Conservation (phyloP, 1,139 yeast species). For the Wickerhamomyces sp. region DNA sequence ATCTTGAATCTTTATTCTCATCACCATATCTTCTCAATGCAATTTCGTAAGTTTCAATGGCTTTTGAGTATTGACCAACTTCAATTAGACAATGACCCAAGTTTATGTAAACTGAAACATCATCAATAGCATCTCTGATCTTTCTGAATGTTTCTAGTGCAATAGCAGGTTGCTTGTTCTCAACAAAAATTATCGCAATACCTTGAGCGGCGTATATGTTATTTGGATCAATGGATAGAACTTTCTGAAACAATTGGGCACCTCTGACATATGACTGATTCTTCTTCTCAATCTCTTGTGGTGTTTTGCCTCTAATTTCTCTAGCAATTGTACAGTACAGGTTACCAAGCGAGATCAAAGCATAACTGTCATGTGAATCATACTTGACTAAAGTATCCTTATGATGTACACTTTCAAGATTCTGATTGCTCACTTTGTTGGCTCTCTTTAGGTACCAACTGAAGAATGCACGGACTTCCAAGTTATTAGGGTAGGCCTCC, state of each 20-base stretch:
- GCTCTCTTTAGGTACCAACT: conserved; percentile 81
- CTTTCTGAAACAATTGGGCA: conserved; percentile 85
- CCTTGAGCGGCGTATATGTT: conserved; percentile 98
- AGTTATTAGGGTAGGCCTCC: conserved; percentile 49
- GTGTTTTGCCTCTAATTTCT: conserved; percentile 52
- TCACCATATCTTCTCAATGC: conserved; percentile 65
- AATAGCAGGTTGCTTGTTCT: conserved; percentile 67
- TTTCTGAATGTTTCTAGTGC: conserved; percentile 87
- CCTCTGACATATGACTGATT: conserved; percentile 82
- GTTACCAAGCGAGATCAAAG: conserved; percentile 86
- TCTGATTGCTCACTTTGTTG: conserved; percentile 37
- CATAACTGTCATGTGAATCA: conserved; percentile 86
- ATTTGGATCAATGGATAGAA: conserved; percentile 72
- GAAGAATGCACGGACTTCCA: conserved; percentile 85
- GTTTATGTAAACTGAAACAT: conserved; percentile 77
- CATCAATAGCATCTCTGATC: conserved; percentile 84
- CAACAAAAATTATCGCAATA: conserved; percentile 88
- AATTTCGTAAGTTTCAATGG: conserved; percentile 83
- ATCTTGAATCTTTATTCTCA: conserved; percentile 47
- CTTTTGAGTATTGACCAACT: conserved; percentile 74
- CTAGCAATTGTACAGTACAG: conserved; percentile 80
- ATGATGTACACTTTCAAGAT: conserved; percentile 72
- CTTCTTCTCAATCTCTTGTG: conserved; percentile 58
- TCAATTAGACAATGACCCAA: conserved; percentile 86
- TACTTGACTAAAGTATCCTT: conserved; percentile 77